phyloP scores from a whole-genome alignment of 1,284 basidiomycete species.

The Paramarasmius palmivorus region DNA sequence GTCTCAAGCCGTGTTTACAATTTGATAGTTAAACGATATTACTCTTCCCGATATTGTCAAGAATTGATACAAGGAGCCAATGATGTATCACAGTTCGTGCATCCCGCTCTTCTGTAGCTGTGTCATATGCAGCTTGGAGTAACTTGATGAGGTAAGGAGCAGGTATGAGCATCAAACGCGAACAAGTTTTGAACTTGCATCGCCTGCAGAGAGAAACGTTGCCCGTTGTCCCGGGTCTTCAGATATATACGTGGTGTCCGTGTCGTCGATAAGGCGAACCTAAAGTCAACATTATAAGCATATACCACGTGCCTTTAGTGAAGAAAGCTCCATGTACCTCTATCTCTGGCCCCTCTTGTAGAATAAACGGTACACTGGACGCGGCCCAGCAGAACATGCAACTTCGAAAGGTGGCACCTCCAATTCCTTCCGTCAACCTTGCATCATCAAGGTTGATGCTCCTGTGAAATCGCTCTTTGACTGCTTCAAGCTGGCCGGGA shows the following conservation, averaged over 20 bases:
- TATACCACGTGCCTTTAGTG: too few relatives aligned
- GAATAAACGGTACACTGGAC: neutral
- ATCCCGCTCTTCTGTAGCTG: neutral
- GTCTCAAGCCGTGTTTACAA: too few relatives aligned
- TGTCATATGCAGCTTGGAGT: neutral
- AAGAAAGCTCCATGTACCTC: neutral
- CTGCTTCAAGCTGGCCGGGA: neutral
- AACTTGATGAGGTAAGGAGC: conserved; percentile 1
- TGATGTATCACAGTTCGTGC: neutral
- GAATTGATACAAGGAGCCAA: conserved; percentile 1
- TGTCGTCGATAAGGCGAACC: conserved; percentile 2
- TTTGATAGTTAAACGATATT: neutral
- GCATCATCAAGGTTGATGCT: neutral
- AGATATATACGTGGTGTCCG: neutral
- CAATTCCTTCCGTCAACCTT: too few relatives aligned
- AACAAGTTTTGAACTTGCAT: neutral
- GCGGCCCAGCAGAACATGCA: conserved; percentile 5
- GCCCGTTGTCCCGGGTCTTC: neutral
- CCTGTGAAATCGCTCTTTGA: neutral
- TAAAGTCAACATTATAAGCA: too few relatives aligned
- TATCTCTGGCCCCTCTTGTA: neutral
- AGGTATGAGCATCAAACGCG: neutral
- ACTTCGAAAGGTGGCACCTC: neutral
- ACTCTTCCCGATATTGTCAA: conserved; percentile 4
- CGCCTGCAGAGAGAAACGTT: neutral